Percentiles rank a stretch among this genome's conserved stretches.
Evolutionary conservation across 495 filamentous ascomycete species (phyloP).

Genomic region (Poronia punctata): DNA sequence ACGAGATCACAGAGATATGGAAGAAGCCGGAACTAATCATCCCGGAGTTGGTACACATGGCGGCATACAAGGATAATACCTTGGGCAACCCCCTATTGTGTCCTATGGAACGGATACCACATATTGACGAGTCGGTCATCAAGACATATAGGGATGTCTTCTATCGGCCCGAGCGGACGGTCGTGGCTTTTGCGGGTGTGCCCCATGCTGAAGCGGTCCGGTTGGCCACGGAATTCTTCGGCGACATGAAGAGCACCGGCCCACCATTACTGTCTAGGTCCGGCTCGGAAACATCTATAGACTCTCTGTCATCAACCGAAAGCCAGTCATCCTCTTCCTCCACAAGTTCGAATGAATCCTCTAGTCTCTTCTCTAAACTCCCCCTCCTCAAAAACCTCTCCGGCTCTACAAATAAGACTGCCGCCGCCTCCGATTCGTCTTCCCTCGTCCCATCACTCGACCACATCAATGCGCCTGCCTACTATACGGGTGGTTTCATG

Average conservation of each 20-base stretch:
- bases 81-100: constrained; percentile 90
- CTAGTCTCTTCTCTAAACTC: constrained; percentile 70
- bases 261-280: constrained; percentile 50
- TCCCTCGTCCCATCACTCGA: constrained; percentile 39
- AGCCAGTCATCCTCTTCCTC: constrained; percentile 34
- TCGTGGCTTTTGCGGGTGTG: constrained; percentile 92
- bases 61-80: constrained; percentile 91
- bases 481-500: constrained; percentile 91
- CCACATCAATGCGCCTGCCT: constrained; percentile 59
- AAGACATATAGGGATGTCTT: constrained; percentile 76
- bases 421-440: constrained; percentile 42
- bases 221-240: constrained; percentile 79
- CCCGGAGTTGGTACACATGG: constrained; percentile 89
- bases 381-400: constrained; percentile 92
- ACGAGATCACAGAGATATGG: constrained; percentile 98
- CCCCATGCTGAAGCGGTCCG: constrained; percentile 72
- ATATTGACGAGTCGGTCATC: constrained; percentile 70
- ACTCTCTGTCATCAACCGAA: constrained; percentile 33
- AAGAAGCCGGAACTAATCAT: constrained; percentile 92
- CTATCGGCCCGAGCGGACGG: constrained; percentile 81
- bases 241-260: constrained; percentile 64
- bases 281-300: constrained; percentile 45
- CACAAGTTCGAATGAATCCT: constrained; percentile 32
- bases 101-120: constrained; percentile 69
- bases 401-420: constrained; percentile 54